Percentiles rank a stretch among this genome's conserved stretches.
phyloP scores from a whole-genome alignment of 441 rosid genomes.

The Corymbia citriodora region DNA sequence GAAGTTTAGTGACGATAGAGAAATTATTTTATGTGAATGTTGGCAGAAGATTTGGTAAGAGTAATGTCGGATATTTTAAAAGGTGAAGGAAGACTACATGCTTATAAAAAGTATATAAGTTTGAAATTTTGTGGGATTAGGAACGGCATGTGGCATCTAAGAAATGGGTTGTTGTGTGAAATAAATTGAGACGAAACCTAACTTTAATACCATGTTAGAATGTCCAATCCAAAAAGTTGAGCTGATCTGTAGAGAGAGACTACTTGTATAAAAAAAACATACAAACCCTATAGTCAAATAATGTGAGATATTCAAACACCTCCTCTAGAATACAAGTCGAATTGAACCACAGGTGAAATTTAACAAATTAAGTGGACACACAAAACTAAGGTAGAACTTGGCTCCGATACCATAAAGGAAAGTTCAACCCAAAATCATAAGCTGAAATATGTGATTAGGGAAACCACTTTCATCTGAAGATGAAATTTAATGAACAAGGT shows the following conservation, averaged over 20 bases:
- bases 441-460: background rate
- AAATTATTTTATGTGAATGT: background rate
- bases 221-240: background rate
- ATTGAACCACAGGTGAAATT: background rate
- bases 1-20: background rate
- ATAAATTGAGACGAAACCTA: background rate
- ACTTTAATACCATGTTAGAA: background rate
- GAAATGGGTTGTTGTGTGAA: background rate
- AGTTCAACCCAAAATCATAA: background rate
- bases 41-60: background rate
- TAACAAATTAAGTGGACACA: background rate
- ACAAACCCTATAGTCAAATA: background rate
- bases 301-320: background rate
- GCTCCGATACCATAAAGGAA: background rate
- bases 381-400: background rate
- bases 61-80: background rate
- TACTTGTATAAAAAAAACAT: background rate
- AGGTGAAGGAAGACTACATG: background rate
- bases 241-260: background rate
- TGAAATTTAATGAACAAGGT: background rate
- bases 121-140: background rate
- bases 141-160: background rate
- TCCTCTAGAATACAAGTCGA: accelerated
- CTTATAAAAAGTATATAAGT: background rate
- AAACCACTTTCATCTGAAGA: background rate